Conservation (phyloP, 2,329 filamentous ascomycete species). For the Neurospora sp. region DNA sequence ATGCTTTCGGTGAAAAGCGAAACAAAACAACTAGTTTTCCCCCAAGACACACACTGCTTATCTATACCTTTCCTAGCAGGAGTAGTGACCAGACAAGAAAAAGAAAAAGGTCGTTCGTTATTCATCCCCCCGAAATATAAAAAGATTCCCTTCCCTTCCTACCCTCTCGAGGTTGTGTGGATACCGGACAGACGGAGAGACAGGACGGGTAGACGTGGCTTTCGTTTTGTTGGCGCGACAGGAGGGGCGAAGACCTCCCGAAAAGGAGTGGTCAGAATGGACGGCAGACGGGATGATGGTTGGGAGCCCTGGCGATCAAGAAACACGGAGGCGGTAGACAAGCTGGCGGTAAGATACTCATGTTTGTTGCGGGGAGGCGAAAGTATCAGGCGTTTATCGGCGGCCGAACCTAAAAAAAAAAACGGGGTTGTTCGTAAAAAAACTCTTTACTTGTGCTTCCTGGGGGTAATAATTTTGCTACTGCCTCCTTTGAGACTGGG, state of each 20-base stretch:
- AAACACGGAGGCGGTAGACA: conserved; percentile 13
- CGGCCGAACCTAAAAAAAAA: conserved; percentile 85
- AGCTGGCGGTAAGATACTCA: conserved; percentile 9
- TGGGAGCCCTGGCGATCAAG: conserved; percentile 14
- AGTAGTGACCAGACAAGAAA: conserved; percentile 13
- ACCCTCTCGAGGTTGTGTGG: conserved; percentile 3
- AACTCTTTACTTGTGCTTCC: conserved; percentile 63
- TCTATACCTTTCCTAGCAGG: conserved; percentile 17
- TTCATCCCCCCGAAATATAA: conserved; percentile 14
- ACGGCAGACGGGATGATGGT: conserved; percentile 8
- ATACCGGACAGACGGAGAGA: neutral
- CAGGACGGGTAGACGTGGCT: conserved; percentile 11
- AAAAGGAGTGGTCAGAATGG: conserved; percentile 11
- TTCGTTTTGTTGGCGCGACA: conserved; percentile 12
- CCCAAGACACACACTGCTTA: conserved; percentile 9
- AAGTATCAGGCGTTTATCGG: conserved; percentile 51
- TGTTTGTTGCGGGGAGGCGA: conserved; percentile 6
- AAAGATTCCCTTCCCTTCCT: conserved; percentile 5
- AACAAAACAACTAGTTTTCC: conserved; percentile 6
- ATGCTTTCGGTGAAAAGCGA: conserved; percentile 2
- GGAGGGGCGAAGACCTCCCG: conserved; percentile 12
- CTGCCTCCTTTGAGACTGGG: conserved; percentile 61
- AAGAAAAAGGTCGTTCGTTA: conserved; percentile 13
- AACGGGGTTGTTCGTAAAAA: conserved; percentile 60
- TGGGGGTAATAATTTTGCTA: conserved; percentile 56